Conservation (phyloP, 352 stramenopile genomes). For the Pilasporangium apinafurcum region DNA sequence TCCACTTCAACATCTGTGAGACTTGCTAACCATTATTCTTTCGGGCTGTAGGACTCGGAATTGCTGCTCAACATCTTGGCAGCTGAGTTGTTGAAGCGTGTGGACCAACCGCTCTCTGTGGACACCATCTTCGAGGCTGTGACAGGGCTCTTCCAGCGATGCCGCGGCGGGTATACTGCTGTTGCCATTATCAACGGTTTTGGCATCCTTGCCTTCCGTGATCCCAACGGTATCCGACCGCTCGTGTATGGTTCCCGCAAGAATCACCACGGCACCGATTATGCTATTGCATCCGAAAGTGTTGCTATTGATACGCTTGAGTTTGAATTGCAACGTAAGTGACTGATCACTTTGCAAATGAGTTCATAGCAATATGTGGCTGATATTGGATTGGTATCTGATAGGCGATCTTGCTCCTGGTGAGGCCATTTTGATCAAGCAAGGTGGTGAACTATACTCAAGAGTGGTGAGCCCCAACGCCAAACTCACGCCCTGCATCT, state of each 20-base stretch:
- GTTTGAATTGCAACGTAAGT: conserved; percentile 93
- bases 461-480: conserved; percentile 72
- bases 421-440: conserved; percentile 95
- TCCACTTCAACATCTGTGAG: not conserved
- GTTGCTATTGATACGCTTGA: conserved; percentile 98
- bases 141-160: conserved; percentile 91
- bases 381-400: too few species aligned
- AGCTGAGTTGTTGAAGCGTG: conserved; percentile 90
- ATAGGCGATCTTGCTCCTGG: conserved; percentile 94
- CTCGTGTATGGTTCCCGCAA: conserved; percentile 91
- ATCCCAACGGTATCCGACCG: conserved; percentile 97
- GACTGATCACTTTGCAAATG: too few species aligned
- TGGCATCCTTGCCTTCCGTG: conserved; percentile 97
- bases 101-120: conserved; percentile 58
- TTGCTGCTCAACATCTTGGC: conserved; percentile 98
- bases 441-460: conserved; percentile 80
- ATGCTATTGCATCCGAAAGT: conserved; percentile 95
- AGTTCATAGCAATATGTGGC: too few species aligned
- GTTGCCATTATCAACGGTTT: conserved; percentile 97
- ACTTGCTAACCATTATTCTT: not conserved
- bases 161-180: conserved; percentile 95
- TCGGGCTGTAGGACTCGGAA: conserved; percentile 89
- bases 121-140: conserved; percentile 90
- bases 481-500: conserved; percentile 95
- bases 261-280: conserved; percentile 87